Base-by-base conservation (phyloP, 352 stramenopile species). In the Globisporangium yorkense region DNA sequence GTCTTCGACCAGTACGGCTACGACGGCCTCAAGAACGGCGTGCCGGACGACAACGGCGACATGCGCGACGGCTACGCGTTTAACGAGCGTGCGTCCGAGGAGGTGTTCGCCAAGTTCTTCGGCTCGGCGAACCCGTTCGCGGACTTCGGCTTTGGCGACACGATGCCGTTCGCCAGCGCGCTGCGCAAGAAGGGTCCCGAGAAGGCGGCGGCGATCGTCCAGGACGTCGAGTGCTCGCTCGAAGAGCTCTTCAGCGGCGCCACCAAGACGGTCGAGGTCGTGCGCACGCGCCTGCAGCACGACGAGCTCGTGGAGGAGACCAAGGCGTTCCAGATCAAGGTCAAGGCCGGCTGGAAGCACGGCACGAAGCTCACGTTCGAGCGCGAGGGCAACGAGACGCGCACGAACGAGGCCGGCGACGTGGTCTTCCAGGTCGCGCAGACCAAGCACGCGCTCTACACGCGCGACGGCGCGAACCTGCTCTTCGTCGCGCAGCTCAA, bases 341-440 rank as follows among this genome's bases (percentile, higher is more conserved):
- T 98, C 58, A 97, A 98, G 59, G 83, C 88, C 2, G 94, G 94
- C 18, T 98, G 94, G 95, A 98, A 98, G 69, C 71, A 91, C 53
- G 93, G 93, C 37, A 98, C 92, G 61, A 84, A 90, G 51, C 97
- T 99, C 68, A 97, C 89, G 12, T 99, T 98, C 58, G 96, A 98
- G 70, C 74, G 86, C 39, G 84, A 95, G 63, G 84, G 80, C 47
- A 93, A 96, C 62, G 84, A 98, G 73, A 80, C 88, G 18, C 90
- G 94, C 29, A 94, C 92, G 40, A 87, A 97, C 56, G 96, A 94
- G 63, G 78, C 95, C 6, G 96, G 96, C 29, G 92, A 99, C 71
- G 80, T 99, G 33, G 80, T 98, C 39, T 97, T 99, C 68, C 73
- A 94, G 5, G 80, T 99, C 62, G 66, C 79, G 6, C 89, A 98